These are phyloP conservation scores for Erucastrum elatum DNA, from an alignment of 345 rosid species.

Conservation along the genomic window DNA sequence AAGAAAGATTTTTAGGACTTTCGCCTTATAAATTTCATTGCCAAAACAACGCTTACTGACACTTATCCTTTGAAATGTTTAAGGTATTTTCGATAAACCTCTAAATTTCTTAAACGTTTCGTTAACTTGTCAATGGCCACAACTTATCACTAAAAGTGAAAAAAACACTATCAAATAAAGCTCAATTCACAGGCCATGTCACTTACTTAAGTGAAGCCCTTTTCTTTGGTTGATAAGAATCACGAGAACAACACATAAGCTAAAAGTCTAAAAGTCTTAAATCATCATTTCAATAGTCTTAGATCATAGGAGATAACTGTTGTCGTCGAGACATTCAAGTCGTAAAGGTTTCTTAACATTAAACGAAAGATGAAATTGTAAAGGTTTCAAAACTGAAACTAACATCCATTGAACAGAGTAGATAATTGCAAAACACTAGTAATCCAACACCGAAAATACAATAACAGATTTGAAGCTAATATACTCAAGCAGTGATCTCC, in stretches of 20 bases:
- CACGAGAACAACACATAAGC: no score
- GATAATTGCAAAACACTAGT: constrained; percentile 14
- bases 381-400: constrained; percentile 20
- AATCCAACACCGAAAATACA: not conserved
- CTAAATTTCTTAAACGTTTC: no score
- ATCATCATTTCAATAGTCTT: not conserved
- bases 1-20: not conserved
- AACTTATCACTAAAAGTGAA: no score
- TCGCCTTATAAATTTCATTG: not conserved
- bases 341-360: not conserved
- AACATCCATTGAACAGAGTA: constrained; percentile 4
- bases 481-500: constrained; percentile 38
- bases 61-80: no score
- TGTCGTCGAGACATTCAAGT: not conserved
- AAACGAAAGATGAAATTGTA: not conserved
- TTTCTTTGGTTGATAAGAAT: no score
- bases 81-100: no score
- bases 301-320: not conserved
- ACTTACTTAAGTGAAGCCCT: no score
- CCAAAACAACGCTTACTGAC: not conserved
- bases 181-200: no score
- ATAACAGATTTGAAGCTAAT: constrained; percentile 10
- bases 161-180: no score
- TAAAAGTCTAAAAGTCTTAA: no score
- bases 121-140: no score